These are phyloP conservation scores for Centrapalus pauciflorus DNA, from an alignment of 129 eudicot genomes.

Conservation along the genomic window DNA sequence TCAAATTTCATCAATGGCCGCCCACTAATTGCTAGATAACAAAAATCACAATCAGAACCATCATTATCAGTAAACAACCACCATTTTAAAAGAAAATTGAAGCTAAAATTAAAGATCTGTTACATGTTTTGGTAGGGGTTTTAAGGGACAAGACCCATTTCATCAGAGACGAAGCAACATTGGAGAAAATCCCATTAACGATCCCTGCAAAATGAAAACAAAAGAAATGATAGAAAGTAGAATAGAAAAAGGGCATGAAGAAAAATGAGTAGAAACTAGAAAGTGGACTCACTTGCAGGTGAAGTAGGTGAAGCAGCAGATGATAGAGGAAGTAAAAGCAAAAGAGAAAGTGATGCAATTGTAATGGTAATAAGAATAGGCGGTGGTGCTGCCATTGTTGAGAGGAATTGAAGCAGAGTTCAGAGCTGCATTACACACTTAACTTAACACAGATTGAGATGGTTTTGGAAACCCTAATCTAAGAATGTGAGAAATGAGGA, in stretches of 20 bases:
- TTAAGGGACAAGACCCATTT: slow-evolving; percentile 83
- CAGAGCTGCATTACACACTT: slow-evolving; percentile 40
- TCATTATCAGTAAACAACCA: not conserved
- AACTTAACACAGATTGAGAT: slow-evolving; percentile 6
- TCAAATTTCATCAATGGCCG: slow-evolving; percentile 96
- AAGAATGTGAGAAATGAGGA: slow-evolving; percentile 23
- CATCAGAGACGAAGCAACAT: slow-evolving; percentile 55
- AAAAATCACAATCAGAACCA: not conserved
- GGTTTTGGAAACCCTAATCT: slow-evolving; percentile 38
- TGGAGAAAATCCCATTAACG: slow-evolving; percentile 76
- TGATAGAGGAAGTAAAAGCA: slow-evolving; percentile 47
- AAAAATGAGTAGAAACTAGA: not conserved
- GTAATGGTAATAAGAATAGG: too few relatives aligned
- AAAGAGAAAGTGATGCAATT: slow-evolving; percentile 26
- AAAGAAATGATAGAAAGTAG: too few relatives aligned
- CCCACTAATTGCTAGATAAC: slow-evolving; percentile 63
- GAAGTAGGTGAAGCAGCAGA: slow-evolving; percentile 62
- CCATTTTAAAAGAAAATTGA: not conserved
- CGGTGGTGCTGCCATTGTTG: slow-evolving; percentile 36
- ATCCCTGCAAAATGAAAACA: slow-evolving; percentile 47
- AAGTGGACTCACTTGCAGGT: slow-evolving; percentile 91
- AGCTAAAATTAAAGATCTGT: slow-evolving; percentile 21
- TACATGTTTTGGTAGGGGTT: slow-evolving; percentile 79
- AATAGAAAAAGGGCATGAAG: slow-evolving; percentile 1
- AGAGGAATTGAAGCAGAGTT: slow-evolving; percentile 1